Evolutionary conservation across 2,329 filamentous ascomycete species (phyloP).

Genomic region (Aspergillus fischeri): DNA sequence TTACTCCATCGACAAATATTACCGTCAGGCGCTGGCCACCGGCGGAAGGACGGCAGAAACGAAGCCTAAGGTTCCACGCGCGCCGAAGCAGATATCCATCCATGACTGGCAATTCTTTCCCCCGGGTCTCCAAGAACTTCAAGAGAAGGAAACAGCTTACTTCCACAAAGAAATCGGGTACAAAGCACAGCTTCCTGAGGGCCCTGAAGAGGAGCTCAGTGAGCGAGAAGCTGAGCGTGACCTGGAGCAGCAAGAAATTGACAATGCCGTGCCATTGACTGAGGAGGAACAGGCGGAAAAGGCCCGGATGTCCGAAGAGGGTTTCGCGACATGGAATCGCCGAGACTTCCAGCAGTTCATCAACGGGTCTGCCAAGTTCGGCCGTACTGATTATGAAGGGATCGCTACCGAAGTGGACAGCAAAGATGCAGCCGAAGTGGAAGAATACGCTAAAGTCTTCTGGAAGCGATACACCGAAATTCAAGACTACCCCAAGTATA

Average conservation of each 20-base stretch:
- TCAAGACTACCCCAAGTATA: slow-evolving; percentile 79
- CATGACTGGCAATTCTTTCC: slow-evolving; percentile 99
- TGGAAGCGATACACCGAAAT: slow-evolving; percentile 95
- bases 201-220: slow-evolving; percentile 78
- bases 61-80: slow-evolving; percentile 92
- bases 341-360: slow-evolving; percentile 98
- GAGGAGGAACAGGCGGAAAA: slow-evolving; percentile 90
- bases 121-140: slow-evolving; percentile 73
- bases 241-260: slow-evolving; percentile 85
- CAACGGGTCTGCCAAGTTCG: slow-evolving; percentile 90
- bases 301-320: slow-evolving; percentile 71
- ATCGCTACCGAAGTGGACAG: slow-evolving; percentile 89
- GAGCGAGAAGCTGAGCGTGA: slow-evolving; percentile 85
- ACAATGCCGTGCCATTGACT: slow-evolving; percentile 80
- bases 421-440: slow-evolving; percentile 81
- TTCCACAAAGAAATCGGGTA: slow-evolving; percentile 96
- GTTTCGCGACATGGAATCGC: slow-evolving; percentile 93
- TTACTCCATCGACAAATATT: slow-evolving; percentile 99
- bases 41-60: slow-evolving; percentile 73
- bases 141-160: slow-evolving; percentile 92
- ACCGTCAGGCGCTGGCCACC: slow-evolving; percentile 83
- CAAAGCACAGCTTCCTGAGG: slow-evolving; percentile 85
- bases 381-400: slow-evolving; percentile 75
- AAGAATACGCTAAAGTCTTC: slow-evolving; percentile 88
- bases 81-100: slow-evolving; percentile 84